Percentiles rank a stretch among this genome's conserved stretches.
These are phyloP conservation scores for Aechmea fasciata DNA, from an alignment of 176 grass and related monocot species.

Conservation along the genomic window DNA sequence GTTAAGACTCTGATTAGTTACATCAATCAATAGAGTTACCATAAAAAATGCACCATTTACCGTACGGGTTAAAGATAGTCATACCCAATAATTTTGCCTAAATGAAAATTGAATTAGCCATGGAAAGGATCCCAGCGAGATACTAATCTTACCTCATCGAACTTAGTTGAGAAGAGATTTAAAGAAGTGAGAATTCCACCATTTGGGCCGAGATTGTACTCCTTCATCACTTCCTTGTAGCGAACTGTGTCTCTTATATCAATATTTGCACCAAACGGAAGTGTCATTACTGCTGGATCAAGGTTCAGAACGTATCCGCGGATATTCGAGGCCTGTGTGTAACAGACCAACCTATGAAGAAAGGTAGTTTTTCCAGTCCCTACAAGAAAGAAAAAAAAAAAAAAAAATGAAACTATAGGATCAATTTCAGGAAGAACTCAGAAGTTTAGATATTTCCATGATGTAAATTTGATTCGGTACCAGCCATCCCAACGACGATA, in stretches of 20 bases:
- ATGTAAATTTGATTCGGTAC: slow-evolving; percentile 21
- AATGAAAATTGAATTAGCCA: too few species aligned
- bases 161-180: slow-evolving; percentile 85
- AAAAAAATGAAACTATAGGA: neutral
- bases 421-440: neutral
- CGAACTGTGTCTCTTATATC: slow-evolving; percentile 82
- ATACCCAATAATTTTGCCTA: too few species aligned
- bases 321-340: slow-evolving; percentile 45
- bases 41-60: too few species aligned
- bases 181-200: slow-evolving; percentile 84
- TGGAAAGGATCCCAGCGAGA: too few species aligned
- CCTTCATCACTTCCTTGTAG: slow-evolving; percentile 99
- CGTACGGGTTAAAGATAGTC: too few species aligned
- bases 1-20: too few species aligned
- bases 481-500: slow-evolving; percentile 86
- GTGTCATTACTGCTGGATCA: slow-evolving; percentile 78
- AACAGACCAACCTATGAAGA: slow-evolving; percentile 69
- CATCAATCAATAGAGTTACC: too few species aligned
- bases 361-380: slow-evolving; percentile 92
- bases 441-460: neutral
- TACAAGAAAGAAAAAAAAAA: slow-evolving; percentile 14
- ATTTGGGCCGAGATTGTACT: slow-evolving; percentile 91
- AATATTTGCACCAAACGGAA: slow-evolving; percentile 89
- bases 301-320: slow-evolving; percentile 87
- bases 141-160: slow-evolving; percentile 49